These are phyloP conservation scores for barrel medic (Medicago truncatula) DNA, from an alignment of 306 rosid species.

Conservation along the genomic window MtrunA17r5.0-ANR NC_053049.1:44790001-44790500, in stretches of 20 bases:
- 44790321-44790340: background rate
- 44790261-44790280: too few relatives aligned
- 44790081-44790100: too few relatives aligned
- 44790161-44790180: too few relatives aligned
- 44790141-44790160: too few relatives aligned
- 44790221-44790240: too few relatives aligned
- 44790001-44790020: background rate
- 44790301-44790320: background rate
- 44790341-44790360: slow-evolving; percentile 60
- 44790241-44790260: too few relatives aligned
- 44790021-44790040: background rate
- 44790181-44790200: too few relatives aligned
- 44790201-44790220: too few relatives aligned
- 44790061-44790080: background rate
- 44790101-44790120: too few relatives aligned
- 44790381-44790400: background rate
- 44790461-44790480: slow-evolving; percentile 68
- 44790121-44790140: too few relatives aligned
- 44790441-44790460: slow-evolving; percentile 59
- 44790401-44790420: slow-evolving; percentile 37
- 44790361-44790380: slow-evolving; percentile 51
- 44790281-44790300: background rate
- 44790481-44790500: slow-evolving; percentile 45
- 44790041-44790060: background rate
- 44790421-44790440: slow-evolving; percentile 53